A percentile compares a stretch with the other conserved stretches of the same genome.
Conservation (phyloP, 441 rosid species). For the Dalechampia spathulata region DNA sequence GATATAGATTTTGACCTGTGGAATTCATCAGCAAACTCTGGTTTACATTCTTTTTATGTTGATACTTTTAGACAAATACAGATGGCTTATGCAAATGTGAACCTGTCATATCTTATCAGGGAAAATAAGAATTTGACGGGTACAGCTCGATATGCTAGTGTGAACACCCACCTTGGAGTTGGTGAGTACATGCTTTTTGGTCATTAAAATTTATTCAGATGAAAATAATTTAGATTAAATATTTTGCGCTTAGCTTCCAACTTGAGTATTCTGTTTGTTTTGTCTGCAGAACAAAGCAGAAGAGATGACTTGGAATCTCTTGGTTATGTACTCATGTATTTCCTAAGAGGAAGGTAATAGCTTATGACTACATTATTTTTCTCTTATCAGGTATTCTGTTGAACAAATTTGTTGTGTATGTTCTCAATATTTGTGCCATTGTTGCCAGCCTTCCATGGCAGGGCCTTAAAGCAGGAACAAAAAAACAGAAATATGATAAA, state of each 20-base stretch:
- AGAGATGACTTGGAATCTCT: conserved; percentile 84
- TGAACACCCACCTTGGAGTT: conserved; percentile 77
- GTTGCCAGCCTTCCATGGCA: conserved; percentile 82
- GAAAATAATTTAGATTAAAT: conserved; percentile 5
- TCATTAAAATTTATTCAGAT: not conserved
- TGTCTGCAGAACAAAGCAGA: conserved; percentile 66
- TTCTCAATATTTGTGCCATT: conserved; percentile 9
- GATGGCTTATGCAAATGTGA: not conserved
- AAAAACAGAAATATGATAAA: conserved; percentile 77
- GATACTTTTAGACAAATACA: not conserved
- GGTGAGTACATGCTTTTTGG: conserved; percentile 37
- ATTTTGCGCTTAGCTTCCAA: not conserved
- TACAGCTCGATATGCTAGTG: conserved; percentile 87
- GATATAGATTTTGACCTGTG: too few species aligned
- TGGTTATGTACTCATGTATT: conserved; percentile 80
- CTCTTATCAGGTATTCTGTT: conserved; percentile 10
- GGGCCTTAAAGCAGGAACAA: conserved; percentile 80
- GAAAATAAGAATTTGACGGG: conserved; percentile 83
- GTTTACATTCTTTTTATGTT: not conserved
- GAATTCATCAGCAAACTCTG: too few species aligned
- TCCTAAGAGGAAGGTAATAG: conserved; percentile 69
- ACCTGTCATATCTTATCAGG: conserved; percentile 26
- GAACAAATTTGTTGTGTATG: not conserved
- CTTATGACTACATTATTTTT: not conserved
- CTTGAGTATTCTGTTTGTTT: conserved; percentile 8